Percentiles rank a stretch among this genome's conserved stretches.
Evolutionary conservation across 306 rosid species (phyloP).

Genomic region (Cucurbita ficifolia): DNA sequence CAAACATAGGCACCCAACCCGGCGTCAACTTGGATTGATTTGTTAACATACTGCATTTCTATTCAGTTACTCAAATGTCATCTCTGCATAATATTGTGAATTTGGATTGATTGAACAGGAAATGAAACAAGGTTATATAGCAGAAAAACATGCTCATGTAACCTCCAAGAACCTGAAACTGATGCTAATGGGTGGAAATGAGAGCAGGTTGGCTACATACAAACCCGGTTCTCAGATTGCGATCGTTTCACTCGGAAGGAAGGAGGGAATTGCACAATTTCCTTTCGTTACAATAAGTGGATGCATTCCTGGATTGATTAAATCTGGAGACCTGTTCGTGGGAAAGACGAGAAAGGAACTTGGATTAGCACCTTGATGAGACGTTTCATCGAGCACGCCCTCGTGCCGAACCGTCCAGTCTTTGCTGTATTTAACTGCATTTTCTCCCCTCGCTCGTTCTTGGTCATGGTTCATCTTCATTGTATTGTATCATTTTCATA

Average conservation of each 20-base stretch:
- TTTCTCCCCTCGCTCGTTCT: background rate
- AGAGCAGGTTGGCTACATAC: conserved; percentile 12
- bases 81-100: background rate
- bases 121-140: conserved; percentile 23
- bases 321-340: conserved; percentile 72
- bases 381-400: background rate
- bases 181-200: conserved; percentile 11
- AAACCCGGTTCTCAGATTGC: conserved; percentile 13
- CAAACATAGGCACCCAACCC: background rate
- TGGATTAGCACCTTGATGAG: conserved; percentile 27
- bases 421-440: background rate
- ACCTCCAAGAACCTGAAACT: conserved; percentile 18
- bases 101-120: conserved; percentile 8
- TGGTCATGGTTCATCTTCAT: background rate
- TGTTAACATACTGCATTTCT: background rate
- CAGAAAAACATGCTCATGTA: conserved; percentile 19
- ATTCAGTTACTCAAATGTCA: background rate
- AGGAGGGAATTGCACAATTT: conserved; percentile 34
- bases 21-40: background rate
- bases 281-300: conserved; percentile 46
- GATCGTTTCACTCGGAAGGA: conserved; percentile 29
- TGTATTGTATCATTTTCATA: background rate
- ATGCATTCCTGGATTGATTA: conserved; percentile 48
- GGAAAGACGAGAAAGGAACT: conserved; percentile 58
- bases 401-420: background rate